phyloP scores from a whole-genome alignment of 2,329 filamentous ascomycete species.

The Trichophaea hybrida region DNA sequence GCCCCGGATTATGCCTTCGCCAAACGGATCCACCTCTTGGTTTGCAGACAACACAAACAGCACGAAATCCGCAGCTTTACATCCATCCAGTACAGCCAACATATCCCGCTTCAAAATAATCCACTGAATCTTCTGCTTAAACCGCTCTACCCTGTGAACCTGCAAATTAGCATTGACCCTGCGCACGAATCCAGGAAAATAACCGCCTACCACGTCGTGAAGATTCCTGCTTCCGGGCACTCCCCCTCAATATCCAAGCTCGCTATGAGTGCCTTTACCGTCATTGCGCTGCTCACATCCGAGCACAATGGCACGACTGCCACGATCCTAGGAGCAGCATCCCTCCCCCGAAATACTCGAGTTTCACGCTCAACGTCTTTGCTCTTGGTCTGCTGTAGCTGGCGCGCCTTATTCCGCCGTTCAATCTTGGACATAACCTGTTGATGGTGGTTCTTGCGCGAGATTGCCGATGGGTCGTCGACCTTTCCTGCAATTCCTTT shows the following conservation, averaged over 20 bases:
- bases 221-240: slow-evolving; percentile 34
- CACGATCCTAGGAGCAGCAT: slow-evolving; percentile 76
- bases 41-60: slow-evolving; percentile 69
- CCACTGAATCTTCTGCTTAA: slow-evolving; percentile 90
- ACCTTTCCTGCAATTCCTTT: slow-evolving; percentile 20
- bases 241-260: slow-evolving; percentile 66
- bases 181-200: neutral
- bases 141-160: slow-evolving; percentile 53
- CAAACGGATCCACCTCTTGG: slow-evolving; percentile 68
- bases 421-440: slow-evolving; percentile 97
- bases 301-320: slow-evolving; percentile 72
- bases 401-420: slow-evolving; percentile 84
- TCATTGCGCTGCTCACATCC: slow-evolving; percentile 48
- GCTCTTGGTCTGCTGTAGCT: slow-evolving; percentile 71
- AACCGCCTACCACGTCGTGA: slow-evolving; percentile 14
- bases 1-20: slow-evolving; percentile 70
- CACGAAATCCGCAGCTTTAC: slow-evolving; percentile 80
- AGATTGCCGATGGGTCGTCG: slow-evolving; percentile 44
- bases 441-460: slow-evolving; percentile 80
- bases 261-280: slow-evolving; percentile 58
- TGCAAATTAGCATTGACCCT: neutral
- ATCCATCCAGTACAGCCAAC: slow-evolving; percentile 66
- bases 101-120: slow-evolving; percentile 60
- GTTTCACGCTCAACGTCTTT: slow-evolving; percentile 66
- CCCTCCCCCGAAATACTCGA: slow-evolving; percentile 69